Conservation (phyloP, 345 rosid genomes). For the Heritiera fomes region DNA sequence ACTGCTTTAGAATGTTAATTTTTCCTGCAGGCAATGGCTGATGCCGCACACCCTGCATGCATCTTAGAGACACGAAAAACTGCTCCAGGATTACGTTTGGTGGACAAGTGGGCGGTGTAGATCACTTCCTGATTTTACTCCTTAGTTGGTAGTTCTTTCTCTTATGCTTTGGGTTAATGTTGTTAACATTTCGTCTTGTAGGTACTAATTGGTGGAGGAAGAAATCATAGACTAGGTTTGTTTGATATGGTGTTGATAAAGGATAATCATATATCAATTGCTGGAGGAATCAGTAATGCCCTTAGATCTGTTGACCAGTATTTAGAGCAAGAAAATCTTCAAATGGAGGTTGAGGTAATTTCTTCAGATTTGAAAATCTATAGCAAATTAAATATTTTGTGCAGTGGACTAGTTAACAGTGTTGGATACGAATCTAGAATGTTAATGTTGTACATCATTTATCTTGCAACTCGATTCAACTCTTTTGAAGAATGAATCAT, state of each 20-base stretch:
- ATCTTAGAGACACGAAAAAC: conserved; percentile 94
- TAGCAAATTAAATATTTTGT: conserved; percentile 7
- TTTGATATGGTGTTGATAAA: conserved; percentile 98
- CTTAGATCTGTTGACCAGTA: conserved; percentile 71
- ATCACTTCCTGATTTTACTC: conserved; percentile 30
- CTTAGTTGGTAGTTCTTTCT: conserved; percentile 11
- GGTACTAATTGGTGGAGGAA: conserved; percentile 96
- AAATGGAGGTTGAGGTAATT: conserved; percentile 93
- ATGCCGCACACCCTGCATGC: conserved; percentile 82
- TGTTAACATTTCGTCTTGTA: conserved; percentile 31
- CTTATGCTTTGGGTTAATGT: conserved; percentile 30
- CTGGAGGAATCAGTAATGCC: conserved; percentile 85
- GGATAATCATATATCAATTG: conserved; percentile 94
- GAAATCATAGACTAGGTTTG: conserved; percentile 91
- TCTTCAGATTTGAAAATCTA: background rate
- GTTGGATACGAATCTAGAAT: conserved; percentile 16
- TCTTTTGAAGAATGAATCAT: conserved; percentile 1
- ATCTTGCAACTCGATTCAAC: background rate
- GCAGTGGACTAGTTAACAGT: background rate
- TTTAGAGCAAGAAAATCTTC: conserved; percentile 60
- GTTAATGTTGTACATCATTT: background rate
- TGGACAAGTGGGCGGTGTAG: conserved; percentile 94
- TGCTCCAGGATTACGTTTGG: conserved; percentile 86
- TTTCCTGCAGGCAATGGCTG: conserved; percentile 79
- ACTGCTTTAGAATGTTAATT: conserved; percentile 7